Base-by-base conservation (phyloP, 352 stramenopile genomes). In the Aphanomyces invadans region DNA sequence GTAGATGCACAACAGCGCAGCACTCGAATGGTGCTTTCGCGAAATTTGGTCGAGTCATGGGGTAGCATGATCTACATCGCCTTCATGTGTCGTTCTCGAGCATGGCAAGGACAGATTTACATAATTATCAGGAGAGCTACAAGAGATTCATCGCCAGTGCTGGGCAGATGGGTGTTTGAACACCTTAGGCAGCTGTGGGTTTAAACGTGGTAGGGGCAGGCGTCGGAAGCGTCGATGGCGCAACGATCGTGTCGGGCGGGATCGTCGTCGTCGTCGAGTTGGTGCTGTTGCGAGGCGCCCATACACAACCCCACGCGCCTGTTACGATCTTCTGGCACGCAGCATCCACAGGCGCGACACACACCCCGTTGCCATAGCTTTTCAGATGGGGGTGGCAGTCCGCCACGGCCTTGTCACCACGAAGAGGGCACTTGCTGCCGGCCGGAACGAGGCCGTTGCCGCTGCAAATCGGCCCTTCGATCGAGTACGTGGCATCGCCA, bases 401-500 rank as follows among this genome's bases (percentile, higher is more conserved):
- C 45, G 78, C 71, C n/a, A 80, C 71, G 0, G 83, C 78, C 21
- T 81, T 71, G 32, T 82, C 76, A 21, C 83, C 83, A 70, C 87
- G 76, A 68, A 75, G 71, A 4, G 83, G 83, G 32, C 83, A 91
- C 36, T 76, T 62, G 25, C 36, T 67, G 3, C 83, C 83, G 11
- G 74, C 70, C 2, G 79, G 76, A 28, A 48, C 65, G 17, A 71
- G 60, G 36, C 77, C 78, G 10, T 70, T 67, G 48, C 83, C 83
- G 32, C 75, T 87, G 68, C 83, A 91, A 49, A 89, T 78, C 1
- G 78, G 72, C 26, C 79, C 83, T 4, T 71, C 56, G 42, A 89
- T 85, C 68, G 78, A 88, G 71, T 89, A 90, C n/a, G 83, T 91
- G 29, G 81, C 83, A 62, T 90, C 81, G 0, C 76, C 70, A 52